Conservation (phyloP, 441 rosid species). For the Euphorbia celastroides region DNA sequence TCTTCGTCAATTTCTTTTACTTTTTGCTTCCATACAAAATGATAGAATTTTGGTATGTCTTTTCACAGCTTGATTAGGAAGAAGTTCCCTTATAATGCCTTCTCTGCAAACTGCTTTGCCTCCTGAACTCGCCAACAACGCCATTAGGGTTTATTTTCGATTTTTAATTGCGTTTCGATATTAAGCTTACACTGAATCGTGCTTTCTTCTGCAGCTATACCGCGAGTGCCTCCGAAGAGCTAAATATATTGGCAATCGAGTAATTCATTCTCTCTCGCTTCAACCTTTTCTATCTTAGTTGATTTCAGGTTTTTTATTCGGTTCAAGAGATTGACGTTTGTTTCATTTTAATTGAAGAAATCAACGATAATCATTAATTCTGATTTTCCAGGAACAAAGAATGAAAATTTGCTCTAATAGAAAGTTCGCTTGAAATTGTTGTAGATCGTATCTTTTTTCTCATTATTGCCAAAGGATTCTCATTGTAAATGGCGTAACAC, state of each 20-base stretch:
- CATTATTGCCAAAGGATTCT: background rate
- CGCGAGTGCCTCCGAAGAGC: slow-evolving; percentile 97
- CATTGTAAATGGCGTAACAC: background rate
- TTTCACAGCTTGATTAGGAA: background rate
- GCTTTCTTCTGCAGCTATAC: slow-evolving; percentile 51
- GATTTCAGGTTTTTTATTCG: background rate
- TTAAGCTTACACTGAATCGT: no score
- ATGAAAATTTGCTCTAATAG: background rate
- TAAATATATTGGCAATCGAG: slow-evolving; percentile 75
- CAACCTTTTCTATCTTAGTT: no score
- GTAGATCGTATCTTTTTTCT: background rate
- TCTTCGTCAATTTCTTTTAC: background rate
- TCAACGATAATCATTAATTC: background rate
- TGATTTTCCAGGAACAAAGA: slow-evolving; percentile 4
- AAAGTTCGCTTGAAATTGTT: background rate
- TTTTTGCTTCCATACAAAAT: background rate
- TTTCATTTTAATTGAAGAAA: no score
- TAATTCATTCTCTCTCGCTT: slow-evolving; percentile 15
- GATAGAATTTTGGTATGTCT: background rate
- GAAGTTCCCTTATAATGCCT: slow-evolving; percentile 39
- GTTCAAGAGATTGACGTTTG: background rate
- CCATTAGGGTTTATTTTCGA: slow-evolving; percentile 56
- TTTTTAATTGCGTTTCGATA: background rate
- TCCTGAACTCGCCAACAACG: slow-evolving; percentile 91
- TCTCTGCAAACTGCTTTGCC: slow-evolving; percentile 80